Evolutionary conservation across 148 eudicot genomes (phyloP).

Genomic region (Drosera capensis): DNA sequence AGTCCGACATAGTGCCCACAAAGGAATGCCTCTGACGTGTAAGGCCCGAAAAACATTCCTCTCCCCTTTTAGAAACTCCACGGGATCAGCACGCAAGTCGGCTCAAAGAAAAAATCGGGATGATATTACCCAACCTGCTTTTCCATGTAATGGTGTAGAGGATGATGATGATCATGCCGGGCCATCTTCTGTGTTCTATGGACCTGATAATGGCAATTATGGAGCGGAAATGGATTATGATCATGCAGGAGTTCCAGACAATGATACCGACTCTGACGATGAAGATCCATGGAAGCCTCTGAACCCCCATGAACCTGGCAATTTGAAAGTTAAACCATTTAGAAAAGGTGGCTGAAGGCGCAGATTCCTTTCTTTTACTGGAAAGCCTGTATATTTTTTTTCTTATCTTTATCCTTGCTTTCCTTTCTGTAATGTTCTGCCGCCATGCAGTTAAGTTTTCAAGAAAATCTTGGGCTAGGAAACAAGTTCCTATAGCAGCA

Average conservation of each 20-base stretch:
- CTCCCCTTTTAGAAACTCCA: constrained; percentile 47
- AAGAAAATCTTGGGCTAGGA: constrained; percentile 19
- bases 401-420: background rate
- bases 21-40: constrained; percentile 36
- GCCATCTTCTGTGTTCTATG: constrained; percentile 20
- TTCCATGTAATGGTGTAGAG: constrained; percentile 17
- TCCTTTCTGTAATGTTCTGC: constrained; percentile 5
- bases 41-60: constrained; percentile 56
- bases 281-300: constrained; percentile 93
- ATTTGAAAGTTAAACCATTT: constrained; percentile 71
- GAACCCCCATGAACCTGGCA: constrained; percentile 88
- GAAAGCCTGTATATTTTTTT: background rate
- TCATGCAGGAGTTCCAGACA: constrained; percentile 28
- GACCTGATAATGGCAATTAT: constrained; percentile 18
- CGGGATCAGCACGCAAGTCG: constrained; percentile 39
- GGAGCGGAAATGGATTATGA: constrained; percentile 41
- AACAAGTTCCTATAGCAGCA: constrained; percentile 13
- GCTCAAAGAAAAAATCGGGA: constrained; percentile 35
- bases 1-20: constrained; percentile 18
- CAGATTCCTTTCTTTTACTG: background rate
- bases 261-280: constrained; percentile 40
- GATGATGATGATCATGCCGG: constrained; percentile 14
- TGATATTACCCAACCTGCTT: constrained; percentile 19
- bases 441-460: constrained; percentile 40
- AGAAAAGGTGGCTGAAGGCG: constrained; percentile 35